Evolutionary conservation across 2,329 filamentous ascomycete genomes (phyloP), one percentile per base, ranked within the genome.

Genomic region (Colletotrichum chlorophyti): DNA sequence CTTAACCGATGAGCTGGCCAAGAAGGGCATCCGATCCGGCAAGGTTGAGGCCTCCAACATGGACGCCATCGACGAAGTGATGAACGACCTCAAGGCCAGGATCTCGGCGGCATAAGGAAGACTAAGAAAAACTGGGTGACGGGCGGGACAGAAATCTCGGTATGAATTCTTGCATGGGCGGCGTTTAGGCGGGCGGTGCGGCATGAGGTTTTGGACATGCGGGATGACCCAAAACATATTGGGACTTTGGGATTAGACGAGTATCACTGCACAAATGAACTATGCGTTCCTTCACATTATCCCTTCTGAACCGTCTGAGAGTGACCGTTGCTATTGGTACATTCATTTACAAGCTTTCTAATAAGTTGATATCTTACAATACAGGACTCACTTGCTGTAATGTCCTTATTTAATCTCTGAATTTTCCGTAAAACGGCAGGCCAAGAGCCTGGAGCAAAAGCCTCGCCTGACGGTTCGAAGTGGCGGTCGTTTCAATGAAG

Each of bases 41-140:
- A 87, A 86, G 65, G 76, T 94, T n/a, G 90, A 97, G 69, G 92
- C 94, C 0, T 79, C 76, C 17, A 87, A 97, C 72, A 98, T 98
- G 95, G 90, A 93, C 50, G 87, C 86, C 7, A 87, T 97, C 35
- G 91, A 97, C 73, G 78, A 74, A 26, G 76, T 96, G 45, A 91
- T 96, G 71, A 79, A 84, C 48, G 83, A 79, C 29, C 75, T 97
- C 60, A 80, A 78, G 67, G 78, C 75, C 24, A 71, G 74, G 65
- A 71, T 69, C 52, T 68, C 70, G 21, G 59, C 54, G 40, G 38
- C 49, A 53, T 58, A 41, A 47, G 35, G 17, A 12, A 14, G 29
- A 12, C 61, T 52, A 32, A 55, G 8, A 42, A 45, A 24, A n/a
- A n/a, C n/a, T n/a, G n/a, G n/a, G n/a, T n/a, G n/a, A n/a, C n/a